phyloP scores from a whole-genome alignment of 2,329 filamentous ascomycete genomes.

The Cercospora zeina region DNA sequence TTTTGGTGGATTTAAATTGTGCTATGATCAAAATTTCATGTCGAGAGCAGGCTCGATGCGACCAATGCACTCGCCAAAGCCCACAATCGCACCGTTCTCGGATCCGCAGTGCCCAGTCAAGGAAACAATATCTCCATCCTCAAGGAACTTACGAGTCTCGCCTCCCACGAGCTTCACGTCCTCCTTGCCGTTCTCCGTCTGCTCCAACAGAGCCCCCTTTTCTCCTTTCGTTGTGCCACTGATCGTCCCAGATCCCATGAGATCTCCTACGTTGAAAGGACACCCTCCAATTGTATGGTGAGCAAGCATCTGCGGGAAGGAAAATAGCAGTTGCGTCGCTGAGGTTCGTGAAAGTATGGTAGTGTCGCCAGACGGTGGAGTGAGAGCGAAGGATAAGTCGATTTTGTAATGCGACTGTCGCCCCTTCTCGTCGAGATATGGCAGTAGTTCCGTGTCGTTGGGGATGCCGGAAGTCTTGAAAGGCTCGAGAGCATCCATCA shows the following conservation, averaged over 20 bases:
- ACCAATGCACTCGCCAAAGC: constrained; percentile 73
- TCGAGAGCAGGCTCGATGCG: constrained; percentile 54
- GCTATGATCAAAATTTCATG: constrained; percentile 19
- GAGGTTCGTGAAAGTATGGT: constrained; percentile 58
- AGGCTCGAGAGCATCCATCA: constrained; percentile 72
- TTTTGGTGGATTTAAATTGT: neutral
- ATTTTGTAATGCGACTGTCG: constrained; percentile 67
- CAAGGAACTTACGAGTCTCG: constrained; percentile 68
- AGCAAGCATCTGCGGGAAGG: constrained; percentile 78
- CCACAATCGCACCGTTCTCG: constrained; percentile 66
- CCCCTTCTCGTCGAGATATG: constrained; percentile 64
- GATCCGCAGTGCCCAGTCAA: constrained; percentile 65
- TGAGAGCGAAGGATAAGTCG: constrained; percentile 64
- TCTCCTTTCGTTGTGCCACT: constrained; percentile 61
- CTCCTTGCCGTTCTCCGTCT: constrained; percentile 67
- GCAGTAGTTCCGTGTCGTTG: constrained; percentile 57
- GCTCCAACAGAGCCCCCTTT: constrained; percentile 70
- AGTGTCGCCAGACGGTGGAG: constrained; percentile 50
- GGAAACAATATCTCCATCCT: constrained; percentile 71
- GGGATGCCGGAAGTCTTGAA: constrained; percentile 61
- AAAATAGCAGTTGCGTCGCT: constrained; percentile 71
- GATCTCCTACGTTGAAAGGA: constrained; percentile 69
- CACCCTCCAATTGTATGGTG: constrained; percentile 78
- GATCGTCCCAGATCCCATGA: constrained; percentile 79
- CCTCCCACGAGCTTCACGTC: constrained; percentile 62